These are phyloP conservation scores for Teratosphaeria pseudoeucalypti DNA, from an alignment of 2,329 filamentous ascomycete species.

Conservation along the genomic window DNA sequence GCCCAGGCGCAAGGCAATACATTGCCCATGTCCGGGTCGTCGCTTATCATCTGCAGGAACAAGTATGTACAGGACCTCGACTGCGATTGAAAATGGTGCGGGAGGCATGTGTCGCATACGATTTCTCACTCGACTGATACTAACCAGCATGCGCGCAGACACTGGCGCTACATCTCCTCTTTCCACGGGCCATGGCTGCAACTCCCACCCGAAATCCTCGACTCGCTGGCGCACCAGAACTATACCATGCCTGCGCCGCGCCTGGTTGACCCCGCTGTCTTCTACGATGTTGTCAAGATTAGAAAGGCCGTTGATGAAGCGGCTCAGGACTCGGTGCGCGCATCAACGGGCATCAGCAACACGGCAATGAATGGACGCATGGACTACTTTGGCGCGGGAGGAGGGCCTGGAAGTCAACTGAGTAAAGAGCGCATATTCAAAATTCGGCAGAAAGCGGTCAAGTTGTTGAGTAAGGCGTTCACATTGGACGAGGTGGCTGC, in stretches of 20 bases:
- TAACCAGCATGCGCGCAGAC: conserved; percentile 40
- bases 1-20: conserved; percentile 10
- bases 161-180: conserved; percentile 76
- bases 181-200: conserved; percentile 79
- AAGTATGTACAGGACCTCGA: conserved; percentile 44
- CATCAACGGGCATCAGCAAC: conserved; percentile 61
- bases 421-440: conserved; percentile 67
- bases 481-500: conserved; percentile 73
- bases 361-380: conserved; percentile 47
- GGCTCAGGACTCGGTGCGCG: conserved; percentile 64
- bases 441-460: conserved; percentile 70
- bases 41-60: conserved; percentile 55
- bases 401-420: conserved; percentile 49
- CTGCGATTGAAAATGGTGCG: not conserved
- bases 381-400: conserved; percentile 39
- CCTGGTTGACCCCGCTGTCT: conserved; percentile 67
- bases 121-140: not conserved
- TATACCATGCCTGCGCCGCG: conserved; percentile 66
- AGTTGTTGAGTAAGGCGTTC: conserved; percentile 68
- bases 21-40: conserved; percentile 32
- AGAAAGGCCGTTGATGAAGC: conserved; percentile 70
- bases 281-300: conserved; percentile 79
- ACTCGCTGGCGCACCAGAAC: conserved; percentile 68
- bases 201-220: conserved; percentile 66
- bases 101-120: not conserved